Percentiles rank a stretch among this genome's conserved stretches.
Conservation (phyloP, 331 rosid species). For the Telfairia occidentalis region DNA sequence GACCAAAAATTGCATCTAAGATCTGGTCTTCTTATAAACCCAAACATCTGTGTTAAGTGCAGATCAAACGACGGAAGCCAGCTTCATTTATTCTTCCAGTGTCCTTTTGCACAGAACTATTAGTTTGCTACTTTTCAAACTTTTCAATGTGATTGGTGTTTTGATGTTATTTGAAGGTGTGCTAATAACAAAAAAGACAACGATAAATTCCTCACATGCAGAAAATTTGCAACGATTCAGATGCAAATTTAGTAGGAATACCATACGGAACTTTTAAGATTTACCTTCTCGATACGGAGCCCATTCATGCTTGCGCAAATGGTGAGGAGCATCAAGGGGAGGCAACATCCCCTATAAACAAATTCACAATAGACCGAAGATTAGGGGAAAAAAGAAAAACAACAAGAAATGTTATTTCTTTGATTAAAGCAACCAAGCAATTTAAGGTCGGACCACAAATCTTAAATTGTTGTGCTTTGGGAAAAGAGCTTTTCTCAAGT, state of each 20-base stretch:
- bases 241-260: not conserved
- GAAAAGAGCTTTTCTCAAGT: conserved; percentile 76
- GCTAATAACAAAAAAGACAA: not conserved
- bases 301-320: conserved; percentile 96
- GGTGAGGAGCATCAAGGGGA: conserved; percentile 97
- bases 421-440: conserved; percentile 13
- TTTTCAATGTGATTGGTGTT: not conserved
- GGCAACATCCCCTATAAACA: conserved; percentile 76
- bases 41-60: not conserved
- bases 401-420: not conserved
- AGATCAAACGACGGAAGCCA: not conserved
- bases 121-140: not conserved
- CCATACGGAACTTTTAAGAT: not conserved
- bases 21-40: not conserved
- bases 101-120: not conserved
- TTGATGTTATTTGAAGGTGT: not conserved
- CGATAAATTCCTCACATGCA: not conserved
- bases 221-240: not conserved
- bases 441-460: conserved; percentile 53
- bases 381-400: not conserved
- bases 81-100: not conserved
- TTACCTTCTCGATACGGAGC: conserved; percentile 51
- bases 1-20: not conserved
- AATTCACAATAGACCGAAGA: not conserved
- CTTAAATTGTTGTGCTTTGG: conserved; percentile 72